A percentile compares a stretch with the other conserved stretches of the same genome.
phyloP scores from a whole-genome alignment of 805 yeast genomes.

The Lipomyces yamadae region DNA sequence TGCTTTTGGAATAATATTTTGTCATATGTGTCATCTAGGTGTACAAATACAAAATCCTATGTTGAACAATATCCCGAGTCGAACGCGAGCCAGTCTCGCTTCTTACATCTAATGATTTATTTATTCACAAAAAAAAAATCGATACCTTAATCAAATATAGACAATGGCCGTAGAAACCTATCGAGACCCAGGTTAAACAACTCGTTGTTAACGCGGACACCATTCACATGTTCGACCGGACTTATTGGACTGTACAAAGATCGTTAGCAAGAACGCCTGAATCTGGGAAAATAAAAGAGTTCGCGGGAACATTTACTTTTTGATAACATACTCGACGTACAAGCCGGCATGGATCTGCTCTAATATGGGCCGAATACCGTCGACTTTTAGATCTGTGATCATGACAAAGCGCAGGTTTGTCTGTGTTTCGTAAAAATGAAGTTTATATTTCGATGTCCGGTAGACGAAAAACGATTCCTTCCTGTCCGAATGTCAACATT shows the following conservation, averaged over 20 bases:
- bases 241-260: slow-evolving; percentile 49
- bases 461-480: slow-evolving; percentile 44
- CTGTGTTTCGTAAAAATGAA: slow-evolving; percentile 80
- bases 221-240: slow-evolving; percentile 62
- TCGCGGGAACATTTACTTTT: slow-evolving; percentile 50
- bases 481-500: slow-evolving; percentile 42
- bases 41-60: too few species aligned
- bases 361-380: slow-evolving; percentile 59
- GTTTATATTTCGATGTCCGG: slow-evolving; percentile 70
- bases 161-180: slow-evolving; percentile 46
- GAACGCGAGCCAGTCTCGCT: too few species aligned
- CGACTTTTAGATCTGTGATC: slow-evolving; percentile 66
- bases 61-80: too few species aligned
- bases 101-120: neutral
- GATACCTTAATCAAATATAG: slow-evolving; percentile 30
- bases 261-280: neutral
- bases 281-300: slow-evolving; percentile 26
- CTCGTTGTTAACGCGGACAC: slow-evolving; percentile 59
- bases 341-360: slow-evolving; percentile 63
- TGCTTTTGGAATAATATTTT: too few species aligned
- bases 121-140: neutral
- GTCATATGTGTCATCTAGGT: too few species aligned
- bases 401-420: slow-evolving; percentile 78
- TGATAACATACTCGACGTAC: slow-evolving; percentile 64
- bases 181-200: slow-evolving; percentile 64